Evolutionary conservation across 306 rosid genomes (phyloP).

Genomic region (Elaeagnus macrophylla): DNA sequence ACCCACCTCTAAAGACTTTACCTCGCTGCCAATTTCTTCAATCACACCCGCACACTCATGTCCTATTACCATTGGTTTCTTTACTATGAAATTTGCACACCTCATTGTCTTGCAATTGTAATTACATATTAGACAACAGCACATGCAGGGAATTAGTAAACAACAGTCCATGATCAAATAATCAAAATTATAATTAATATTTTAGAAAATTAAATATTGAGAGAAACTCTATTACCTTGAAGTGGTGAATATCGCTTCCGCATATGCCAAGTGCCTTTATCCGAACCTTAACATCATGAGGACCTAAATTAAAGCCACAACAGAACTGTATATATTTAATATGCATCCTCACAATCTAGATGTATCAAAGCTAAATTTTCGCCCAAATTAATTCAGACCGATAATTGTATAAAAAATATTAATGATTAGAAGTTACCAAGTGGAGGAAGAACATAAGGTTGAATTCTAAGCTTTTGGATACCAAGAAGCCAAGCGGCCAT

Average conservation of each 20-base stretch:
- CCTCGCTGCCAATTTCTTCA: slow-evolving; percentile 35
- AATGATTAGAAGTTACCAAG: slow-evolving; percentile 28
- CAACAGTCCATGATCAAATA: background rate
- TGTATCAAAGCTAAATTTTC: too few relatives aligned
- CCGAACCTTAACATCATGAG: slow-evolving; percentile 31
- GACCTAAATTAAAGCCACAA: slow-evolving; percentile 15
- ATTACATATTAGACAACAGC: background rate
- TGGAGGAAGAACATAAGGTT: slow-evolving; percentile 49
- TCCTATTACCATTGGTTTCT: slow-evolving; percentile 42
- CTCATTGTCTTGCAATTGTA: slow-evolving; percentile 26
- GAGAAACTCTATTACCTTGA: slow-evolving; percentile 19
- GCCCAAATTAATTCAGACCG: too few relatives aligned
- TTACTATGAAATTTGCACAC: slow-evolving; percentile 31
- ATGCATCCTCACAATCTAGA: too few relatives aligned
- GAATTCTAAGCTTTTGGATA: slow-evolving; percentile 47
- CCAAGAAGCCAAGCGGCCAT: slow-evolving; percentile 72
- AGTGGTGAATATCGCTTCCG: slow-evolving; percentile 37
- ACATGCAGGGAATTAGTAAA: slow-evolving; percentile 1
- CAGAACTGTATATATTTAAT: too few relatives aligned
- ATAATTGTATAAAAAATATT: background rate
- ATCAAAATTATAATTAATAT: background rate
- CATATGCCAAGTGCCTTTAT: slow-evolving; percentile 35
- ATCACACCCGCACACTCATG: slow-evolving; percentile 45
- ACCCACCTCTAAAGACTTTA: slow-evolving; percentile 23
- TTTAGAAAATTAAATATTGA: background rate